Evolutionary conservation across 192 early-diverging fungal genomes (phyloP).

Genomic region (Backusella circina): DNA sequence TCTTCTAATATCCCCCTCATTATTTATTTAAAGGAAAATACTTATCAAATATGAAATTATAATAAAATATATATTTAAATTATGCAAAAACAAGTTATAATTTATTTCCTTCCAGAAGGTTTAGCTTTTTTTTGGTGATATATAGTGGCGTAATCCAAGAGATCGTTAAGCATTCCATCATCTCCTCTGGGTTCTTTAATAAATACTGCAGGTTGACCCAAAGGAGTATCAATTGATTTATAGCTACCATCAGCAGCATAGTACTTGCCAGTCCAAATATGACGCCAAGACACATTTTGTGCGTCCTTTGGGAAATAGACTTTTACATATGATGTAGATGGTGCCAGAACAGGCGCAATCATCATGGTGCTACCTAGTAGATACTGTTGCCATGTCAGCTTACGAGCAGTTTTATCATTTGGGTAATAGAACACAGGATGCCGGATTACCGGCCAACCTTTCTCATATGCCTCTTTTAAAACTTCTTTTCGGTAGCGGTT

Average conservation of each 20-base stretch:
- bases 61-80: background rate
- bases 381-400: conserved; percentile 40
- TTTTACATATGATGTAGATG: conserved; percentile 28
- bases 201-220: conserved; percentile 36
- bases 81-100: background rate
- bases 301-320: conserved; percentile 36
- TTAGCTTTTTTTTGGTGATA: conserved; percentile 9
- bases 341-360: conserved; percentile 31
- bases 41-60: background rate
- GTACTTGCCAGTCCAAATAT: conserved; percentile 34
- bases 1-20: background rate
- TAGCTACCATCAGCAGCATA: conserved; percentile 29
- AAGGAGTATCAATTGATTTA: conserved; percentile 28
- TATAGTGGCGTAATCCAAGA: conserved; percentile 20
- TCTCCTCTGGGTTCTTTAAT: conserved; percentile 36
- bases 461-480: conserved; percentile 27
- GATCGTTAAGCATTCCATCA: conserved; percentile 15
- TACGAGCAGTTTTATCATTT: conserved; percentile 20
- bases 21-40: background rate
- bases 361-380: conserved; percentile 32
- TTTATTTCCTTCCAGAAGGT: background rate
- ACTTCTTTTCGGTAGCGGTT: conserved; percentile 25
- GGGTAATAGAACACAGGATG: conserved; percentile 36
- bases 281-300: conserved; percentile 23
- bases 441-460: conserved; percentile 37